Evolutionary conservation across 164 flowering plant species (phyloP).

Genomic region (Umbilicus rupestris): DNA sequence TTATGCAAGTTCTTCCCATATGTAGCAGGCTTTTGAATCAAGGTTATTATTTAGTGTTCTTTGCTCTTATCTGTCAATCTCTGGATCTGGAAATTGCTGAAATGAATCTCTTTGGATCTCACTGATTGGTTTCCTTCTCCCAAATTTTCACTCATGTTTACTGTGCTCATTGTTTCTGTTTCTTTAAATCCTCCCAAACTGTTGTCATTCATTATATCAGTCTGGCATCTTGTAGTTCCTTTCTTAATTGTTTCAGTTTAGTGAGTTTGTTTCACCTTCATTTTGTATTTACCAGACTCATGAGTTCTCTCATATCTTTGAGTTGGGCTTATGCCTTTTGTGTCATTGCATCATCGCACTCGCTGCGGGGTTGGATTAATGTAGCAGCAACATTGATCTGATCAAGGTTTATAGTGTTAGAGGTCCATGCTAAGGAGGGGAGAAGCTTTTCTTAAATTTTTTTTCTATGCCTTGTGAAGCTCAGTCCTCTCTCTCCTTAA

Average conservation of each 20-base stretch:
- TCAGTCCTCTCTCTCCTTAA: too few species aligned
- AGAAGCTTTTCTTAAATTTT: too few species aligned
- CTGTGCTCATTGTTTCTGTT: too few species aligned
- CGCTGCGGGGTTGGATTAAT: too few species aligned
- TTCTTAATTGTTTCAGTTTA: background rate
- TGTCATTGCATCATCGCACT: too few species aligned
- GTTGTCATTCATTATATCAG: background rate
- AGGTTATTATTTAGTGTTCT: conserved; percentile 34
- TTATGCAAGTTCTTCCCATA: conserved; percentile 85
- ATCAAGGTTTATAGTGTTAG: too few species aligned
- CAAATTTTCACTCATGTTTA: too few species aligned
- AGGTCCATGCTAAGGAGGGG: too few species aligned
- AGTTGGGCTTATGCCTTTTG: background rate
- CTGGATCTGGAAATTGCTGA: background rate
- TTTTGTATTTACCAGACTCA: background rate
- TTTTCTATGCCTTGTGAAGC: too few species aligned
- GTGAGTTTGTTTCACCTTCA: background rate
- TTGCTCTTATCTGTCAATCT: conserved; percentile 11
- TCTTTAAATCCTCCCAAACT: too few species aligned
- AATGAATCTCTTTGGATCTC: background rate
- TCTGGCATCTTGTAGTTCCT: background rate
- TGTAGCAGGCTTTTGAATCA: conserved; percentile 86
- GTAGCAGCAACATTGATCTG: too few species aligned
- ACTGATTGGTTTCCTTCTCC: conserved; percentile 7
- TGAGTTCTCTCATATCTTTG: background rate